Base-by-base conservation (phyloP, 176 grass and related monocot species). In the Echinochloa phyllopogon region DNA sequence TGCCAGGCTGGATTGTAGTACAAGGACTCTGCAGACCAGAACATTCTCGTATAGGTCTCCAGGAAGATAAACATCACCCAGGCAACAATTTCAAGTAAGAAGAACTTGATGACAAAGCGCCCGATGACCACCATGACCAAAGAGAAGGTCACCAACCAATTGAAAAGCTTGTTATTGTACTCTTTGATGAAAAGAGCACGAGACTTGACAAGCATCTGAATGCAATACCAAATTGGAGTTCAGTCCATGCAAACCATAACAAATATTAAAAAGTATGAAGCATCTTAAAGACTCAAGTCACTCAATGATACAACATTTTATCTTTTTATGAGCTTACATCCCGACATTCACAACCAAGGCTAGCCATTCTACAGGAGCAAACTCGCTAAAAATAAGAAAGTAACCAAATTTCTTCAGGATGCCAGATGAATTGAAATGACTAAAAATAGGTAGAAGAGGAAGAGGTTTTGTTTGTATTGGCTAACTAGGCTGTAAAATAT, bases 41-140 rank as follows among this genome's bases (percentile, higher is more conserved):
- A 99, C 96, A 99, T 91, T 69, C 96, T 84, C 17, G 96, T 99
- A 65, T 96, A 99, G 1, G 94, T 94, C 75, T 99, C 96, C 69
- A 96, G 87, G 91, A 99, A 96, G 66, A 99, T 96, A 12, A 99
- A 99, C 96, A 99, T 94, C 29, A 96, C 72, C 96, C 96, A 99
- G 36, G 93, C 96, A 65, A 85, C 71, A 63, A 99, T 88, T 86
- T 99, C 96, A 47, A 99, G 79, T 23, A 99, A 79, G 70, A 99
- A 87, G 84, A 99, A 99, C 88, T 99, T 99, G 86, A 99, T 88
- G 65, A 99, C 66, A 60, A 99, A 99, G 69, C 96, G 91, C 2
- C 96, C 96, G 0, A 99, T 70, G 10, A 96, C 94, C 23, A 95
- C 96, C 91, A 99, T 90, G 45, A 99, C 86, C 43, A 99, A 76